phyloP scores from a whole-genome alignment of 1,139 yeast species.

The Debaryomyces subglobosus region DNA sequence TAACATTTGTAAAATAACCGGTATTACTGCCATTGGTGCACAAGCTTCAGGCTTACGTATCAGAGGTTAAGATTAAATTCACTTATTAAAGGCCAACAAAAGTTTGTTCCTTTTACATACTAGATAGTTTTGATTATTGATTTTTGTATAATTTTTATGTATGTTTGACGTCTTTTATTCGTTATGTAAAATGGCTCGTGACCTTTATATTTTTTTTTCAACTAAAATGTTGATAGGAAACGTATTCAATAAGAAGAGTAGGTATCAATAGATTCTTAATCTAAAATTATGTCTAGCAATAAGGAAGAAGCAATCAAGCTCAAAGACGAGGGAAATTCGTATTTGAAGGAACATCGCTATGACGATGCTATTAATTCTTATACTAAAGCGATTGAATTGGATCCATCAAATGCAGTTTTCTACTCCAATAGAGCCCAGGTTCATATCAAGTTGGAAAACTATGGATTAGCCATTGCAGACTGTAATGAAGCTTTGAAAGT shows the following conservation, averaged over 20 bases:
- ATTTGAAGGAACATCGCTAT: constrained; percentile 62
- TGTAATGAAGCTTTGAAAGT: constrained; percentile 70
- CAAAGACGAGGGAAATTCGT: constrained; percentile 77
- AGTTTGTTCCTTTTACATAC: background rate
- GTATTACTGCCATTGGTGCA: constrained; percentile 83
- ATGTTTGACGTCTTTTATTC: background rate
- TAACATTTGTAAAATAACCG: constrained; percentile 72
- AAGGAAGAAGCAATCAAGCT: constrained; percentile 49
- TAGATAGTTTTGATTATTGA: background rate
- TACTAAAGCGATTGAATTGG: constrained; percentile 75
- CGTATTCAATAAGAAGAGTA: background rate
- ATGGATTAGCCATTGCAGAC: constrained; percentile 81
- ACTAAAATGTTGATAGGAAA: background rate
- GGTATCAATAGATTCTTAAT: background rate
- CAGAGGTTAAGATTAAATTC: constrained; percentile 21
- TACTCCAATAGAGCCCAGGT: constrained; percentile 91
- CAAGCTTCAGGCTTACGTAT: constrained; percentile 91
- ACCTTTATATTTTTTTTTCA: constrained; percentile 2
- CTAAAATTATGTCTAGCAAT: constrained; percentile 9
- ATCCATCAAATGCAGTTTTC: constrained; percentile 68
- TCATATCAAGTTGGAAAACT: constrained; percentile 80
- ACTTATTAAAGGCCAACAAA: background rate
- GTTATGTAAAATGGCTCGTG: background rate
- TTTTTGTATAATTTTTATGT: constrained; percentile 3
- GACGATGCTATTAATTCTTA: constrained; percentile 71